Base-by-base conservation (phyloP, 306 rosid species). In the Prinsepia uniflora region DNA sequence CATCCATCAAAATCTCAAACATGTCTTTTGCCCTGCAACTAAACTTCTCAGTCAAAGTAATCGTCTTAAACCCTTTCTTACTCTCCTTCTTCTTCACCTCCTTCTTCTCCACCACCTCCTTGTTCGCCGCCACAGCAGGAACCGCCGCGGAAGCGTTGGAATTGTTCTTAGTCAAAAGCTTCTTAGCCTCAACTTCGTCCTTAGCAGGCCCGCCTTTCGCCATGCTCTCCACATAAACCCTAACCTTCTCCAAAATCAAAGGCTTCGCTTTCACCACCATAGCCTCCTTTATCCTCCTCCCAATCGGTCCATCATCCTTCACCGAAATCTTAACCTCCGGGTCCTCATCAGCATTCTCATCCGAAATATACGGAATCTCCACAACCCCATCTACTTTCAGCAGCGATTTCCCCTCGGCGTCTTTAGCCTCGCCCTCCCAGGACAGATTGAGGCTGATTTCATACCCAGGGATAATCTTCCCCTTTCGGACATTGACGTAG, bases 341-440 rank as follows among this genome's bases (percentile, higher is more conserved):
- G 44, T 94, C 99, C 80, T 94, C 99, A 6, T 82, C 97, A 36
- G 99, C 99, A 50, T 94, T 94, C 79, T 94, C 99, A 48, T 94
- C 99, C 6, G 97, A 80, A 22, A 94, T 87, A 53, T 94, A 94
- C 0, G 99, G 99, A 45, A 94, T 89, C 48, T 94, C 96, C 4
- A 91, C 90, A 36, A 84, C 47, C 7, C 99, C 99, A 6, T 87
- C 92, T 11, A 91, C 90, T 45, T 86, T 91, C 43, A 84, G 90
- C 65, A 91, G 66, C 0, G 97, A 81, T 6, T 65, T 78, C 0
- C 96, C 97, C 0, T 78, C 84, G 1, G 82, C 49, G 45, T 87
- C 96, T 48, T 79, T 86, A 6, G 91, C 97, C 70, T 94, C 99
- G 2, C 97, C 97, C 47, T 89, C 91, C 99, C 99, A 94, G 0